A percentile compares a stretch with the other conserved stretches of the same genome.
These are phyloP conservation scores for Dendrostoma leiphaemia DNA, from an alignment of 2,329 filamentous ascomycete genomes.

Conservation along the genomic window DNA sequence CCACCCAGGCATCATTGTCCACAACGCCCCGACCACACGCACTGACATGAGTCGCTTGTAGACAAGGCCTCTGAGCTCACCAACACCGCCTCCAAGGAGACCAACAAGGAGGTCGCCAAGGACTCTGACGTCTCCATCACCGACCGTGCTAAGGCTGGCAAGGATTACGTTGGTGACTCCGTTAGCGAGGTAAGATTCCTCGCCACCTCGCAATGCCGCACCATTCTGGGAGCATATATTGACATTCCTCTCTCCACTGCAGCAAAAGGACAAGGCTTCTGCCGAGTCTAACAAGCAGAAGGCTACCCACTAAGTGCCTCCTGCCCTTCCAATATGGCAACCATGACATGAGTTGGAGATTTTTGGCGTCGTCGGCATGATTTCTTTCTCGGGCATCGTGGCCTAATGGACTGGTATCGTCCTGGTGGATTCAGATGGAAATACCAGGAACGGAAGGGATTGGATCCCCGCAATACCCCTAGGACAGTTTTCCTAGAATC, in stretches of 20 bases:
- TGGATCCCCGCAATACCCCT: conserved; percentile 28
- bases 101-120: conserved; percentile 60
- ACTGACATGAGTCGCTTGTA: conserved; percentile 7
- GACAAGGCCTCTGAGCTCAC: conserved; percentile 31
- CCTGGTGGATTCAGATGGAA: not conserved
- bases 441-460: not conserved
- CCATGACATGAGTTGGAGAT: conserved; percentile 3
- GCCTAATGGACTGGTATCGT: not conserved
- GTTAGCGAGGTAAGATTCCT: conserved; percentile 19
- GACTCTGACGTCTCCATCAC: conserved; percentile 44
- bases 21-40: not conserved
- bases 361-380: conserved; percentile 12
- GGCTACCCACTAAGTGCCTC: conserved; percentile 32
- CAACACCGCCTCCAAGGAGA: conserved; percentile 50
- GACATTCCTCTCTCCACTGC: not conserved
- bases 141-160: conserved; percentile 36
- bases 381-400: not conserved
- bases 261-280: conserved; percentile 32
- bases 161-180: conserved; percentile 4
- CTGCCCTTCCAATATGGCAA: not conserved
- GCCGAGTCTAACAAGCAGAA: conserved; percentile 39
- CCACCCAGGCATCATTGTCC: conserved; percentile 12
- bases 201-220: not conserved
- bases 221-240: not conserved
- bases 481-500: conserved; percentile 28